Evolutionary conservation across 805 yeast genomes (phyloP).

Genomic region (Barnettozyma salicaria): DNA sequence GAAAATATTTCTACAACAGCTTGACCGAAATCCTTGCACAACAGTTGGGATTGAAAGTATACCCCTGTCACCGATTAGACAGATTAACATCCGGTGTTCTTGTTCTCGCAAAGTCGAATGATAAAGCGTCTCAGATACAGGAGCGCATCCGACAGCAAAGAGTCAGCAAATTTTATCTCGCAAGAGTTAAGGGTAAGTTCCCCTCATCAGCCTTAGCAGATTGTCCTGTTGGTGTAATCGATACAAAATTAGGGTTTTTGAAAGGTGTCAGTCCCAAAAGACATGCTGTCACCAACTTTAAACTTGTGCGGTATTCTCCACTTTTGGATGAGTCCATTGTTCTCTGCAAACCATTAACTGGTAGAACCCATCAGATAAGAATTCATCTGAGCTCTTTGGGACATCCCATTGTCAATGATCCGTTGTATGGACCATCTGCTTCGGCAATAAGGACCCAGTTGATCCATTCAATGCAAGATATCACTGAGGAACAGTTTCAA

Average conservation of each 20-base stretch:
- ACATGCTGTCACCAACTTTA: conserved; percentile 60
- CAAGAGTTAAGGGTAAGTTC: conserved; percentile 82
- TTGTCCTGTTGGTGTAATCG: conserved; percentile 59
- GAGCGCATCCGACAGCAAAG: conserved; percentile 55
- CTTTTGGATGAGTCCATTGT: conserved; percentile 41
- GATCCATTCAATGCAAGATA: conserved; percentile 6
- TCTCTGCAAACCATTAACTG: conserved; percentile 80
- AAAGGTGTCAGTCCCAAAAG: conserved; percentile 33
- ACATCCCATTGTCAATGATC: conserved; percentile 87
- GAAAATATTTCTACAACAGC: conserved; percentile 69
- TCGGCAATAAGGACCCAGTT: conserved; percentile 10
- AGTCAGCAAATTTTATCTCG: conserved; percentile 76
- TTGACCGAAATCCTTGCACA: conserved; percentile 73
- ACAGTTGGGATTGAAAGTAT: conserved; percentile 40
- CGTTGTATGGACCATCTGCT: conserved; percentile 41
- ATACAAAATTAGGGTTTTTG: conserved; percentile 71
- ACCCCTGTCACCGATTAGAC: conserved; percentile 80
- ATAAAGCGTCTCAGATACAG: conserved; percentile 38
- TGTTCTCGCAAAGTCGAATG: conserved; percentile 29
- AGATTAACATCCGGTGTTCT: conserved; percentile 94
- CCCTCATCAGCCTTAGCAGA: conserved; percentile 48
- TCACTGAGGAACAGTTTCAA: conserved; percentile 13
- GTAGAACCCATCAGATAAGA: conserved; percentile 92
- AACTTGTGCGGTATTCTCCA: conserved; percentile 23
- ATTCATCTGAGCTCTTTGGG: conserved; percentile 88